Conservation (phyloP, 2,329 filamentous ascomycete species). For the Zasmidium cellare region DNA sequence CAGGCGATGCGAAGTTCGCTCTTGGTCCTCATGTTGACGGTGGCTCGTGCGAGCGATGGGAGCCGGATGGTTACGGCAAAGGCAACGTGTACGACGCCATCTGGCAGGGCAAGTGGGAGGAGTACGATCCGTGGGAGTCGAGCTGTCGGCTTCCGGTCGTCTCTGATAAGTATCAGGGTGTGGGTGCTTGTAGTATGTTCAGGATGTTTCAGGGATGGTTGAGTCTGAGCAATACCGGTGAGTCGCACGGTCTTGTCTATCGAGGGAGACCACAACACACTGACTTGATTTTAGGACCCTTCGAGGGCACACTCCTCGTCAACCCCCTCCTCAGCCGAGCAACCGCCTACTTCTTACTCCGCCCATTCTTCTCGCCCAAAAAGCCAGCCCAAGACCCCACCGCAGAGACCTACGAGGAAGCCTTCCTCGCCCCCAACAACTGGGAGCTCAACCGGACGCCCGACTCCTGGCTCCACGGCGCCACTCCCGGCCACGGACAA, state of each 20-base stretch:
- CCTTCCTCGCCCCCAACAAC: conserved; percentile 56
- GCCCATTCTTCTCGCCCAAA: conserved; percentile 74
- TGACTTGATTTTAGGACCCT: conserved; percentile 48
- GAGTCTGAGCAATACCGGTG: conserved; percentile 65
- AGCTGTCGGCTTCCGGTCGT: conserved; percentile 66
- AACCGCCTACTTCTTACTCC: conserved; percentile 76
- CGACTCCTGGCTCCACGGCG: conserved; percentile 67
- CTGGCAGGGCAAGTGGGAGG: conserved; percentile 74
- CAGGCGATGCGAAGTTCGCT: conserved; percentile 53
- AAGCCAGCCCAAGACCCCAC: conserved; percentile 37
- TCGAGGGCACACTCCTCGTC: conserved; percentile 78
- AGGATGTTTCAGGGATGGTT: conserved; percentile 91
- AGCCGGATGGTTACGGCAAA: conserved; percentile 61
- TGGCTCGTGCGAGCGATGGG: conserved; percentile 54
- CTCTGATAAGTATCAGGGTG: conserved; percentile 75
- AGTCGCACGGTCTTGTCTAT: too few species aligned
- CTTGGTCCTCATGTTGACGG: conserved; percentile 59
- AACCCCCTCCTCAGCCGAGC: conserved; percentile 75
- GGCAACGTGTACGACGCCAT: conserved; percentile 71
- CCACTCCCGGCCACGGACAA: conserved; percentile 66
- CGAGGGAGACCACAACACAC: too few species aligned
- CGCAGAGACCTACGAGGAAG: conserved; percentile 39
- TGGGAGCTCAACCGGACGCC: conserved; percentile 59
- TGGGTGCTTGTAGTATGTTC: conserved; percentile 81
- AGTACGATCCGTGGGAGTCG: conserved; percentile 80